phyloP scores from a whole-genome alignment of 192 early-diverging fungal species.

The Kickxella alabastrina region DNA sequence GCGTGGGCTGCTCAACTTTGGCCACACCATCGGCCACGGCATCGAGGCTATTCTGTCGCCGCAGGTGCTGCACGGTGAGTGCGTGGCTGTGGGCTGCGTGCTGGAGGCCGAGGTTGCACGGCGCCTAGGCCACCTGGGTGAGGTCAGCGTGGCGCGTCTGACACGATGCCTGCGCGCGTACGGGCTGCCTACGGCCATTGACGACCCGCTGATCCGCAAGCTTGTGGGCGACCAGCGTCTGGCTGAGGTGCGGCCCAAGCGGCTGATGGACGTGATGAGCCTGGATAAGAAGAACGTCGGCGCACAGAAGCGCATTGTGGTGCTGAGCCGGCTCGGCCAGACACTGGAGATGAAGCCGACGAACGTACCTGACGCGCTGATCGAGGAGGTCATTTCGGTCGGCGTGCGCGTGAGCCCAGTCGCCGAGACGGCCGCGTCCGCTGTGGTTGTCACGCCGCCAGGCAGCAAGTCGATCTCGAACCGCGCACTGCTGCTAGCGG shows the following conservation, averaged over 20 bases:
- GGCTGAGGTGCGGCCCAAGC: slow-evolving; percentile 66
- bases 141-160: slow-evolving; percentile 83
- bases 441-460: slow-evolving; percentile 61
- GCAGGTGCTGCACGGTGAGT: slow-evolving; percentile 92
- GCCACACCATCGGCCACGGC: slow-evolving; percentile 95
- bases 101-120: slow-evolving; percentile 92
- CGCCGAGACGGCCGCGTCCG: slow-evolving; percentile 12
- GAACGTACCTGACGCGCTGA: slow-evolving; percentile 77
- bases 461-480: slow-evolving; percentile 98
- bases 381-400: slow-evolving; percentile 76
- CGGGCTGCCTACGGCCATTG: slow-evolving; percentile 78
- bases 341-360: slow-evolving; percentile 81
- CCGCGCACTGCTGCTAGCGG: slow-evolving; percentile 87
- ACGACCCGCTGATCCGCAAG: slow-evolving; percentile 70
- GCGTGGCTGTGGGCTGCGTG: slow-evolving; percentile 91
- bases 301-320: slow-evolving; percentile 83
- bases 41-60: slow-evolving; percentile 91
- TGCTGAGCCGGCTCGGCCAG: slow-evolving; percentile 79
- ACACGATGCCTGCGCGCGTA: slow-evolving; percentile 80
- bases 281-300: slow-evolving; percentile 98
- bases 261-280: slow-evolving; percentile 83
- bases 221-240: slow-evolving; percentile 61
- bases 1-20: slow-evolving; percentile 94
- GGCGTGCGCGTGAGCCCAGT: slow-evolving; percentile 67
- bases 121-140: slow-evolving; percentile 78